phyloP scores from a whole-genome alignment of 345 rosid species.

The Acer negundo region DNA sequence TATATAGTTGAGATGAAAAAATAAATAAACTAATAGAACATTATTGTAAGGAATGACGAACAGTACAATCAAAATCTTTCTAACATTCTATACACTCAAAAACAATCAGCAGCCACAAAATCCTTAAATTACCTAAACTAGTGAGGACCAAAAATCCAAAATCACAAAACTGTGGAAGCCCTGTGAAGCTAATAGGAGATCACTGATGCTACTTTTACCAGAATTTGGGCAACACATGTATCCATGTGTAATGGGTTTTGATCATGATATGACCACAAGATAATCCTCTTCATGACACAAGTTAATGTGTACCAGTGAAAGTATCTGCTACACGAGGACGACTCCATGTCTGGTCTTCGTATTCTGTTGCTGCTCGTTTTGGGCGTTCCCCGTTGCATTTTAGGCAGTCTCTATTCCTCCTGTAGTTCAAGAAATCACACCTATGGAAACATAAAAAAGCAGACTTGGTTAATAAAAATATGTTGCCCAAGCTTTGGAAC shows the following conservation, averaged over 20 bases:
- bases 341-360: constrained; percentile 42
- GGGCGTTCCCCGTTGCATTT: constrained; percentile 58
- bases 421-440: constrained; percentile 76
- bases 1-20: too few species aligned
- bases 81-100: not conserved
- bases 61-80: not conserved
- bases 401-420: constrained; percentile 57
- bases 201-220: not conserved
- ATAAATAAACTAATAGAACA: too few species aligned
- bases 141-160: too few species aligned
- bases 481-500: not conserved
- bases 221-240: not conserved
- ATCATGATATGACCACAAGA: not conserved
- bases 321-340: constrained; percentile 14
- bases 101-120: not conserved
- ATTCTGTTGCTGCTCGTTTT: constrained; percentile 22
- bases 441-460: constrained; percentile 43
- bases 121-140: not conserved
- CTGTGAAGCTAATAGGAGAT: not conserved
- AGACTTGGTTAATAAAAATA: constrained; percentile 10
- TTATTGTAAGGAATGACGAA: not conserved
- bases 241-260: too few species aligned
- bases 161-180: not conserved
- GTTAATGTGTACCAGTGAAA: not conserved
- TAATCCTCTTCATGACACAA: not conserved